phyloP scores from a whole-genome alignment of 352 stramenopile species.

The Phytophthora foliorum region DNA sequence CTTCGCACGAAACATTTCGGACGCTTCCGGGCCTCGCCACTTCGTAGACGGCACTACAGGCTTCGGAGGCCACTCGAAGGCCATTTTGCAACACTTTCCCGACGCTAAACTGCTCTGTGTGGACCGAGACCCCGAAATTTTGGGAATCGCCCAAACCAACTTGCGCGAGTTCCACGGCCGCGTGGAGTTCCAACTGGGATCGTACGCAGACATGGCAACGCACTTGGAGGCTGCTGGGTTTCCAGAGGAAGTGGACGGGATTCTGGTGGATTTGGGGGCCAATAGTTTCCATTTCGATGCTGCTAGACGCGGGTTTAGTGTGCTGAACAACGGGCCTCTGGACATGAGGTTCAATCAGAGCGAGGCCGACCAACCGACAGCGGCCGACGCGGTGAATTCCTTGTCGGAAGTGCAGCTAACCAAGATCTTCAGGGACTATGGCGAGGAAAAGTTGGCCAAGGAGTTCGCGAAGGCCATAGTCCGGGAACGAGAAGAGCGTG shows the following conservation, averaged over 20 bases:
- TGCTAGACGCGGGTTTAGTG: slow-evolving; percentile 75
- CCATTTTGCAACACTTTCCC: slow-evolving; percentile 59
- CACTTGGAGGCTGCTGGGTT: slow-evolving; percentile 57
- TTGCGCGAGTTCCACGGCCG: slow-evolving; percentile 57
- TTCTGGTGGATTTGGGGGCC: slow-evolving; percentile 82
- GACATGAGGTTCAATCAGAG: slow-evolving; percentile 86
- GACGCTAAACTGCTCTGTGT: slow-evolving; percentile 77
- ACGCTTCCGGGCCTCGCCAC: slow-evolving; percentile 31
- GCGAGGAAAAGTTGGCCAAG: slow-evolving; percentile 82
- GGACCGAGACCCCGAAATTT: slow-evolving; percentile 80
- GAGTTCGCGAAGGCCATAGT: slow-evolving; percentile 87
- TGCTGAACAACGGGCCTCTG: slow-evolving; percentile 74
- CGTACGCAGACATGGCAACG: slow-evolving; percentile 60
- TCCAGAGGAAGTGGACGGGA: slow-evolving; percentile 63
- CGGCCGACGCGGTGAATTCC: slow-evolving; percentile 74
- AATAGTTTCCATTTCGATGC: slow-evolving; percentile 90
- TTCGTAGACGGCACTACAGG: slow-evolving; percentile 84
- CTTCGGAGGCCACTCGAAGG: slow-evolving; percentile 74
- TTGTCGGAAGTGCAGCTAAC: slow-evolving; percentile 82
- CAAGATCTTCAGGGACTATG: slow-evolving; percentile 74
- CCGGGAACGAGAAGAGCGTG: slow-evolving; percentile 62
- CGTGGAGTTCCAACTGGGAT: slow-evolving; percentile 67
- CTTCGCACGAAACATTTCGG: slow-evolving; percentile 33
- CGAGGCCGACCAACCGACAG: slow-evolving; percentile 37
- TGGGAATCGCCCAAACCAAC: slow-evolving; percentile 62